Conservation (phyloP, 257 asterid genomes). For the Solanum raphanifolium region DNA sequence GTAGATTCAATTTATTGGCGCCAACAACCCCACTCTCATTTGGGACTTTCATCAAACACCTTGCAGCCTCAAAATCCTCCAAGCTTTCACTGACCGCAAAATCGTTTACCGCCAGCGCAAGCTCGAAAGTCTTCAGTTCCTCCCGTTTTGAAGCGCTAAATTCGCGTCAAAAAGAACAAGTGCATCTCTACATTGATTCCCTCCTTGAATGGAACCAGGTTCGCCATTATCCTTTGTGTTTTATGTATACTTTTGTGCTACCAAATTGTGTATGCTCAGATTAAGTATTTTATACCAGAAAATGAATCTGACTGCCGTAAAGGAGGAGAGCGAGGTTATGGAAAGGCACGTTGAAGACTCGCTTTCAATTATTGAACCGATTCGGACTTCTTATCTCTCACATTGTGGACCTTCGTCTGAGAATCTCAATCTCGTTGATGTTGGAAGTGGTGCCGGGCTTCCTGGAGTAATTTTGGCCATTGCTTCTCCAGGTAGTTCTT, state of each 20-base stretch:
- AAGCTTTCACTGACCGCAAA: constrained; percentile 10
- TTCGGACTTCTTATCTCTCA: constrained; percentile 35
- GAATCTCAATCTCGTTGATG: constrained; percentile 63
- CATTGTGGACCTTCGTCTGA: constrained; percentile 52
- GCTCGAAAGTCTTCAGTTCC: constrained; percentile 3
- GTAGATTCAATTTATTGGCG: not conserved
- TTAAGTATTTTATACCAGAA: constrained; percentile 32
- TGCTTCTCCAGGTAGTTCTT: constrained; percentile 62
- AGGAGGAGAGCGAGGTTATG: constrained; percentile 73
- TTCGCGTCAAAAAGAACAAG: constrained; percentile 47
- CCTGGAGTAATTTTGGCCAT: constrained; percentile 86
- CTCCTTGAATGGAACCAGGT: constrained; percentile 98
- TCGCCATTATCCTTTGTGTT: not conserved
- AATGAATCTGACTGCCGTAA: constrained; percentile 86
- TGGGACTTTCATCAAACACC: constrained; percentile 58
- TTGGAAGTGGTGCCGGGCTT: constrained; percentile 95
- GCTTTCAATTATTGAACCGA: constrained; percentile 57
- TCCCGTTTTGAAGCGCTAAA: constrained; percentile 37
- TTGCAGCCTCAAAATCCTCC: constrained; percentile 18
- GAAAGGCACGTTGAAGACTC: constrained; percentile 92
- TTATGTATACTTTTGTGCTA: not conserved
- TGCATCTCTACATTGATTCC: constrained; percentile 48
- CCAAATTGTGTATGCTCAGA: not conserved
- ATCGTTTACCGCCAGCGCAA: constrained; percentile 9
- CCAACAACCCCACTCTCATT: constrained; percentile 16